Evolutionary conservation across 2,329 filamentous ascomycete species (phyloP).

Genomic region (Hymenoscyphus salicellus): DNA sequence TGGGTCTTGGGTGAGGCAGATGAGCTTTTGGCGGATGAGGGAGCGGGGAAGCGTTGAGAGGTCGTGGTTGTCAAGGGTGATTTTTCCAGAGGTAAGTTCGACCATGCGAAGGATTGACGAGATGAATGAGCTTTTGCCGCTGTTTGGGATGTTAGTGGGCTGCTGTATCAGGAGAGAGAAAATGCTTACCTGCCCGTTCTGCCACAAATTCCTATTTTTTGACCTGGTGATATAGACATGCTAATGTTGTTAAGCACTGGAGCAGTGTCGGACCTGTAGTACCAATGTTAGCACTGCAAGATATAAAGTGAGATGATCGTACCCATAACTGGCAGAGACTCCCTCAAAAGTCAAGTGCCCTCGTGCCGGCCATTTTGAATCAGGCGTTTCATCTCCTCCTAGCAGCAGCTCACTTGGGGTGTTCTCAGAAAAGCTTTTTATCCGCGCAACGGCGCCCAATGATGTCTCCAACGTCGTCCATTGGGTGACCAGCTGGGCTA

Average conservation of each 20-base stretch:
- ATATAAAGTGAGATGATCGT: too few relatives aligned
- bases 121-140: neutral
- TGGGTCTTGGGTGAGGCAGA: slow-evolving; percentile 65
- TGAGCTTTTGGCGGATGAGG: slow-evolving; percentile 59
- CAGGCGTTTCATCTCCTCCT: slow-evolving; percentile 7
- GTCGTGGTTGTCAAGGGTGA: slow-evolving; percentile 56
- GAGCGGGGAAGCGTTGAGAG: slow-evolving; percentile 57
- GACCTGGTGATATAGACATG: slow-evolving; percentile 44
- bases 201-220: slow-evolving; percentile 51
- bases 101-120: slow-evolving; percentile 2
- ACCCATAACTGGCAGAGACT: slow-evolving; percentile 26
- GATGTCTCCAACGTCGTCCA: slow-evolving; percentile 58
- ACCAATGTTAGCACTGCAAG: too few relatives aligned
- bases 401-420: slow-evolving; percentile 37
- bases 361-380: slow-evolving; percentile 22
- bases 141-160: too few relatives aligned
- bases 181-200: slow-evolving; percentile 36
- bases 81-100: neutral
- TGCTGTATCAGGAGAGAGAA: slow-evolving; percentile 41
- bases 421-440: slow-evolving; percentile 51
- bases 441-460: slow-evolving; percentile 53
- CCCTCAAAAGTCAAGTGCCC: slow-evolving; percentile 25
- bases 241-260: too few relatives aligned
- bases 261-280: too few relatives aligned
- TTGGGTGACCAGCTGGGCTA: slow-evolving; percentile 34